phyloP scores from a whole-genome alignment of 306 rosid genomes.

The Cucurbita maxima region DNA sequence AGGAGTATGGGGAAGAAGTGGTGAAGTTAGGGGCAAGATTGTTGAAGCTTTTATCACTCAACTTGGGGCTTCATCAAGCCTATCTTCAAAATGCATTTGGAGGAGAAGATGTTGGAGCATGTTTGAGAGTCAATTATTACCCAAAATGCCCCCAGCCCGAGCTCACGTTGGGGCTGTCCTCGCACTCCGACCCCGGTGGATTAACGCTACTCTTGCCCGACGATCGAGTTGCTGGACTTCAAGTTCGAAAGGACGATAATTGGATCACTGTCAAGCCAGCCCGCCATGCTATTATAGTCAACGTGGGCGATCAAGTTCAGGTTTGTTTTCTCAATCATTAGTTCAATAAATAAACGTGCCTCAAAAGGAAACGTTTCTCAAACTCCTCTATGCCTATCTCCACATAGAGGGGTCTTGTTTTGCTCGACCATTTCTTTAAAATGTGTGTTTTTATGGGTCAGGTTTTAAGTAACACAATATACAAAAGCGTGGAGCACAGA shows the following conservation, averaged over 20 bases:
- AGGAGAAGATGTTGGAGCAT: constrained; percentile 64
- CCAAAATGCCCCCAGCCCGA: constrained; percentile 76
- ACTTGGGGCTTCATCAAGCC: constrained; percentile 44
- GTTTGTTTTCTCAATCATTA: constrained; percentile 1
- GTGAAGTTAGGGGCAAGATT: constrained; percentile 58
- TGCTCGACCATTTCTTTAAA: background rate
- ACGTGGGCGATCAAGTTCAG: constrained; percentile 92
- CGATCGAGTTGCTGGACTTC: constrained; percentile 52
- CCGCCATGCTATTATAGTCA: constrained; percentile 66
- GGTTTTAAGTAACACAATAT: constrained; percentile 72
- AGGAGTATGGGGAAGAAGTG: constrained; percentile 69
- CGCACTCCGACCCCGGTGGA: constrained; percentile 90
- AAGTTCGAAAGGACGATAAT: constrained; percentile 35
- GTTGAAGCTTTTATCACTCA: constrained; percentile 41
- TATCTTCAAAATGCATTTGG: constrained; percentile 50
- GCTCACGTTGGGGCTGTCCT: constrained; percentile 61
- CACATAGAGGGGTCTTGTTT: constrained; percentile 36
- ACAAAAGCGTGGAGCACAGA: constrained; percentile 89
- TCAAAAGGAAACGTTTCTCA: background rate
- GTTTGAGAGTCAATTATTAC: constrained; percentile 66
- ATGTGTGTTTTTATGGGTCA: background rate
- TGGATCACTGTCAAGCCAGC: constrained; percentile 84
- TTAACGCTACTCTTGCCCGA: constrained; percentile 61
- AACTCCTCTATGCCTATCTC: background rate
- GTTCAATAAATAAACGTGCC: too few species aligned